Percentiles rank a stretch among this genome's conserved stretches.
Conservation (phyloP, 1,284 basidiomycete species). For the Peniophora sp. region DNA sequence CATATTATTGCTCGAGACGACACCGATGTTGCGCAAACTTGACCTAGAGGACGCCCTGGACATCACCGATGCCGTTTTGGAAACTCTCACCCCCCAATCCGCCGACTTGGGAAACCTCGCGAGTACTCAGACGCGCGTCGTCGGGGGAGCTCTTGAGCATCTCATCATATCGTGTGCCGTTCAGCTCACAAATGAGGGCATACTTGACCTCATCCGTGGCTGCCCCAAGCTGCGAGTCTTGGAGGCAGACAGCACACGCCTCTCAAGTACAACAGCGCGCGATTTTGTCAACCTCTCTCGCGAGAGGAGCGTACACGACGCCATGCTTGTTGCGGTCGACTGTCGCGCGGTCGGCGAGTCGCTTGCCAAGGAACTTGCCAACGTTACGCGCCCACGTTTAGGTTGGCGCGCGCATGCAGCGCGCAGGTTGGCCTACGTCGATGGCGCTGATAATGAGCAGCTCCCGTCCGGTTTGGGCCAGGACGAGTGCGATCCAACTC, state of each 20-base stretch:
- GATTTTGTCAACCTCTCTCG: conserved; percentile 58
- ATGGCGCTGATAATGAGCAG: conserved; percentile 56
- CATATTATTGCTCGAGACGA: conserved; percentile 62
- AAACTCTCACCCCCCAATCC: conserved; percentile 49
- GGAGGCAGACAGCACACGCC: conserved; percentile 74
- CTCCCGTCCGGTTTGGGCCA: conserved; percentile 54
- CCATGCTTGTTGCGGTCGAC: conserved; percentile 65
- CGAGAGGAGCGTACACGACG: conserved; percentile 38
- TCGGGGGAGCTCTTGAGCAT: conserved; percentile 48
- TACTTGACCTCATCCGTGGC: conserved; percentile 54
- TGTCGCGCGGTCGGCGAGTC: conserved; percentile 64
- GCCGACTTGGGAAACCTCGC: not conserved
- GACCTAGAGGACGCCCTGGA: conserved; percentile 81
- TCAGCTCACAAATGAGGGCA: conserved; percentile 53
- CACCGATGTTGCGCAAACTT: conserved; percentile 63
- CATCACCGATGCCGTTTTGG: conserved; percentile 68
- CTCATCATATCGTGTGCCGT: conserved; percentile 66
- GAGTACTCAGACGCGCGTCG: conserved; percentile 3
- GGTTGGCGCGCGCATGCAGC: conserved; percentile 71
- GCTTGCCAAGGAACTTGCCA: conserved; percentile 49
- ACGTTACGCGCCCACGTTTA: conserved; percentile 52
- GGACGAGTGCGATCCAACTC: conserved; percentile 64
- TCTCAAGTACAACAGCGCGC: conserved; percentile 54
- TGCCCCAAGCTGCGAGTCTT: conserved; percentile 60
- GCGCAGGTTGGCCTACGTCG: conserved; percentile 56